Evolutionary conservation across 371 early-diverging fungal genomes (phyloP), one percentile per base, ranked within the genome.

Genomic region (Capniomyces stellatus): DNA sequence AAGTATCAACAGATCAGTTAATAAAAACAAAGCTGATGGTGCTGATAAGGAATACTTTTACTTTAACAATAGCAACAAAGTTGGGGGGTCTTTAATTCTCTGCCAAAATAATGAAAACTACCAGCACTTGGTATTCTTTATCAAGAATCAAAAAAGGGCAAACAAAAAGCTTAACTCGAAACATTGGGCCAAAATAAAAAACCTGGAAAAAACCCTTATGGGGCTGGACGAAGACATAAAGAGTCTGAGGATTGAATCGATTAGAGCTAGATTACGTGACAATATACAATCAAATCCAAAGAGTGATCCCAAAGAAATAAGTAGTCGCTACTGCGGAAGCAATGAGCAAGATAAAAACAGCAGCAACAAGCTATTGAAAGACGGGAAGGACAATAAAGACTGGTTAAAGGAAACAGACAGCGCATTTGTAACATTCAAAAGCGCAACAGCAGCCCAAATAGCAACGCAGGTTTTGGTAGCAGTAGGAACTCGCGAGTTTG

Each of bases 401-500:
- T 12, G 40, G 4, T 54, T 44, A 46, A 54, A 46, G n/a, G 10
- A 42, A n/a, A 54, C 55, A 46, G 21, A 46, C 31, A 31, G 39
- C 22, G 55, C 41, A 27, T 39, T 54, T 18, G 55, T 54, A 2
- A 54, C 55, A 18, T 54, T 54, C 22, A 19, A 25, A 2, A 44
- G 39, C 28, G 15, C n/a, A 1, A 54, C 35, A 21, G 48, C 55
- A 4, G 55, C 55, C 19, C 55, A 54, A 39, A 39, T 43, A 23
- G 21, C 24, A 35, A 15, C 43, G 8, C 49, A 29, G 44, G 25
- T 46, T 21, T 4, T 24, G 3, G 46, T 54, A 25, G 15, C 24
- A 1, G 28, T 29, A 21, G 35, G 22, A 4, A 29, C 31, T 15
- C 41, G 44, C 48, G 69, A 79, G 4, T 78, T 81, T 56, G 69